Base-by-base conservation (phyloP, 2,329 filamentous ascomycete species). In the Alternaria arbusti region DNA sequence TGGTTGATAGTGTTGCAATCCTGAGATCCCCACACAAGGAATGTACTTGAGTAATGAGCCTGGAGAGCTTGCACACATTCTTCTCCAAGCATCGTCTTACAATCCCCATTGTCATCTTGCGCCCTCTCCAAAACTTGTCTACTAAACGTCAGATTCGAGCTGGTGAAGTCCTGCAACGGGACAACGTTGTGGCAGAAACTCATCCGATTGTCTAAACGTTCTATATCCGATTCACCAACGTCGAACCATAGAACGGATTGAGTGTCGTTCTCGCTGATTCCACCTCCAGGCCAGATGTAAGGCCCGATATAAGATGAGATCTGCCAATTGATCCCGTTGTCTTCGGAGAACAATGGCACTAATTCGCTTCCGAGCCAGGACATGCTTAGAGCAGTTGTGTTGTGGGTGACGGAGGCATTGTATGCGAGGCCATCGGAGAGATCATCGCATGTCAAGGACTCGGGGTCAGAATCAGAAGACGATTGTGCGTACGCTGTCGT, bases 21-120 rank as follows among this genome's bases (percentile, higher is more conserved):
- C 20, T 30, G 20, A 11, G 22, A 15, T 10, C 6, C 15, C 28
- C 28, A 25, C 23, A 13, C 8, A 9, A 15, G 15, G n/a, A 12
- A 5, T 36, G 36, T 30, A n/a, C 17, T 12, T 52, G 20, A 28
- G 28, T 52, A 52, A 20, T 20, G 36, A 13, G 25, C 17, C 36
- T 45, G 17, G 17, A 55, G 52, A 23, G 52, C 52, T 25, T 45
- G 25, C 36, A 55, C 52, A 20, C 52, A 55, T 12, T 44, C 52
- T 43, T 6, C 23, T 45, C 52, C 36, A 3, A 55, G 23, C 52
- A 55, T 55, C 4, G 11, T 55, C 36, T 11, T 55, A 12, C 40
- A 55, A 55, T 55, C 40, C 52, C 52, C 40, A 26, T 55, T 40
- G 20, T 55, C 52, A 13, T 55, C 52, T 45, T 20, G n/a, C 12